Base-by-base conservation (phyloP, 2,329 filamentous ascomycete genomes). In the Botrytis galanthina region DNA sequence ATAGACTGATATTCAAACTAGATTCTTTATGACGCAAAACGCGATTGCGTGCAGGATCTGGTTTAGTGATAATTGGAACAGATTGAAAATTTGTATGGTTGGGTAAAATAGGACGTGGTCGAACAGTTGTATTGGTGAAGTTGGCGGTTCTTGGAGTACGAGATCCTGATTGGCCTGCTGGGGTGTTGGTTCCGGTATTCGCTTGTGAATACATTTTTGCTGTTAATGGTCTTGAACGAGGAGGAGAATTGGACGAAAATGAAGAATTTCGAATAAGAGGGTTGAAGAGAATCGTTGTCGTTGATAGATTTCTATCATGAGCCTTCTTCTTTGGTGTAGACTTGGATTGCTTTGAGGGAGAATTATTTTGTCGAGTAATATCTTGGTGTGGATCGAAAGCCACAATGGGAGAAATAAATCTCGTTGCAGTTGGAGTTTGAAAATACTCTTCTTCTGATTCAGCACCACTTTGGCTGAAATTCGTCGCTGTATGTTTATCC, bases 241-340 rank as follows among this genome's bases (percentile, higher is more conserved):
- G 77, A 57, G 57, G 82, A 78, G 75, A 83, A 79, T 76, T 82
- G 0, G 85, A 84, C 0, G 85, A 84, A 14, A 83, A 84, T 12
- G 84, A 83, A 75, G 81, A 71, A 78, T 76, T 39, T 7, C 76
- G 75, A 16, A 86, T 84, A 46, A 89, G 84, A 0, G 94, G 94
- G 48, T 93, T 94, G 83, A 92, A 97, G 1, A 97, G 85, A 71
- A 97, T 94, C 0, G 95, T 97, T 77, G 91, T 93, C 32, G 90
- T 92, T 0, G 95, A 97, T 6, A 92, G 81, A 20, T 93, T 94
- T 54, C 94, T 91, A 72, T 84, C 87, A 78, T 97, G 94, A 7
- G 64, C 74, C 2, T 73, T 75, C 18, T 74, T 74, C 59, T 72
- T 74, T 22, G 75, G 66, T 32, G 66, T 26, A 42, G 66, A 51